phyloP scores from a whole-genome alignment of 139 green algal genomes.

The Limnomonas spitsbergensis region DNA sequence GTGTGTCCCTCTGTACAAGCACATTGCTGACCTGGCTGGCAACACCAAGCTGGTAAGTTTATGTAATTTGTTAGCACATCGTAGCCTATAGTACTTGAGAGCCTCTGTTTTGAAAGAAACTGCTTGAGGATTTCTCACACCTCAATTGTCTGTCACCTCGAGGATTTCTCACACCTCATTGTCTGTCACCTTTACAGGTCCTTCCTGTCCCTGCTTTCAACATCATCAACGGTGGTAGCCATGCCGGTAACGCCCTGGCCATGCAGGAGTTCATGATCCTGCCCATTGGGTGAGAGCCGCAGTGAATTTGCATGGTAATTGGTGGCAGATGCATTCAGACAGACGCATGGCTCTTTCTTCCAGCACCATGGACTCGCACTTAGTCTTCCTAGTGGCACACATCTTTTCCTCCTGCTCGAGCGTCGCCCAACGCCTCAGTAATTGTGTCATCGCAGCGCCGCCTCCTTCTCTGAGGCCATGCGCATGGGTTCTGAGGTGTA shows the following conservation, averaged over 20 bases:
- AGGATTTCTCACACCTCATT: not conserved
- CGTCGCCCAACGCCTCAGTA: too few species aligned
- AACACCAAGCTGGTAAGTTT: slow-evolving; percentile 88
- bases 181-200: slow-evolving; percentile 23
- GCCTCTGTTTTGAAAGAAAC: not conserved
- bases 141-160: not conserved
- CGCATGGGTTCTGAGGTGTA: slow-evolving; percentile 94
- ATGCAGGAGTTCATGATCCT: slow-evolving; percentile 99
- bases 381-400: too few species aligned
- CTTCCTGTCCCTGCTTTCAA: slow-evolving; percentile 98
- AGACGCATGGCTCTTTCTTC: too few species aligned
- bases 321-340: too few species aligned
- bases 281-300: slow-evolving; percentile 76
- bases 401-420: too few species aligned
- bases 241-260: slow-evolving; percentile 96
- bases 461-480: slow-evolving; percentile 91
- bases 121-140: not conserved
- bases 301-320: not conserved
- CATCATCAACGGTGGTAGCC: slow-evolving; percentile 98
- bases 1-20: slow-evolving; percentile 92
- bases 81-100: not conserved
- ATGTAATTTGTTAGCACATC: not conserved
- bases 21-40: slow-evolving; percentile 89
- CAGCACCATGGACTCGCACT: too few species aligned
- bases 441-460: too few species aligned